Percentiles rank a stretch among this genome's conserved stretches.
Evolutionary conservation across 75 land plant species (phyloP).

Genomic region (Picea glauca): DNA sequence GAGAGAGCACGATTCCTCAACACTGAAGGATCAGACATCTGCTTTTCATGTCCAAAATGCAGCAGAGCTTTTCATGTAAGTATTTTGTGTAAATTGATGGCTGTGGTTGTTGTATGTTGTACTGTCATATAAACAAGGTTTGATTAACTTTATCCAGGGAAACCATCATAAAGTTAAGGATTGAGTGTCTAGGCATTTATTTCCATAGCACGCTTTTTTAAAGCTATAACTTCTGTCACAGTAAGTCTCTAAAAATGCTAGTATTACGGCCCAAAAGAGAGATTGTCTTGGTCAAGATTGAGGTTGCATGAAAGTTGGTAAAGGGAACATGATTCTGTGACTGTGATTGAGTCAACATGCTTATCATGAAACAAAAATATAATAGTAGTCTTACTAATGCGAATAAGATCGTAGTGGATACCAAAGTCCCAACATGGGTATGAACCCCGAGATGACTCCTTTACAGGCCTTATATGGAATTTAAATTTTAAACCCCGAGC

Average conservation of each 20-base stretch:
- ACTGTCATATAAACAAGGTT: background rate
- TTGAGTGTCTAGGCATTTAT: background rate
- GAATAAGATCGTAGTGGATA: background rate
- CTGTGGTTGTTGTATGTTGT: background rate
- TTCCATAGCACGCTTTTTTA: background rate
- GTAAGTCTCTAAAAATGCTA: background rate
- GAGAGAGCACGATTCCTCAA: conserved; percentile 81
- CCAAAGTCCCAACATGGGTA: background rate
- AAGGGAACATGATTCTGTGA: background rate
- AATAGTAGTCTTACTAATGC: background rate
- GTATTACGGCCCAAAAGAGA: background rate
- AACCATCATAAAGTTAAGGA: background rate
- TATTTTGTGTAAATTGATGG: background rate
- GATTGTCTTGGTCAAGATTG: background rate
- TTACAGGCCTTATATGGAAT: too few relatives aligned
- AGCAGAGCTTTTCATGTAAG: conserved; percentile 67
- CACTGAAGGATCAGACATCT: conserved; percentile 61
- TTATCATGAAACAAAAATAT: background rate
- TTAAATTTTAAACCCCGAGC: too few relatives aligned
- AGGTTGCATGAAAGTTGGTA: background rate
- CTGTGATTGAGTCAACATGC: background rate
- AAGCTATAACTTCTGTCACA: background rate
- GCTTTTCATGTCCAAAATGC: conserved; percentile 61
- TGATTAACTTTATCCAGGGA: background rate
- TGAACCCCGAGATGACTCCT: too few relatives aligned